These are phyloP conservation scores for Hanseniaspora gamundiae DNA, from an alignment of 1,139 yeast species.

Conservation along the genomic window DNA sequence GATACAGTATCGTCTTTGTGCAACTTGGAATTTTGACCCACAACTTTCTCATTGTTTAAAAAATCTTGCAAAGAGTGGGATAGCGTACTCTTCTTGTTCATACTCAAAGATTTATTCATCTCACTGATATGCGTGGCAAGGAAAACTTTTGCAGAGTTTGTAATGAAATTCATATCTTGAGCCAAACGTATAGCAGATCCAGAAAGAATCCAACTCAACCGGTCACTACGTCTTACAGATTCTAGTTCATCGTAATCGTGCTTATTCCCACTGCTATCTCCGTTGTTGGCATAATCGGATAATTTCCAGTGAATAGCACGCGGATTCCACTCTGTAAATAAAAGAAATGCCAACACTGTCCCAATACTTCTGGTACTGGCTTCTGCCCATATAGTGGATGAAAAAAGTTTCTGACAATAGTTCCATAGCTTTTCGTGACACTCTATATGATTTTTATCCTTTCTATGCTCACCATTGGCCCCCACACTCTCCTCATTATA, in stretches of 20 bases:
- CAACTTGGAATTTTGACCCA: background rate
- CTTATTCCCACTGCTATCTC: constrained; percentile 34
- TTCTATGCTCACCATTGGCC: constrained; percentile 7
- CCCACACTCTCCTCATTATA: constrained; percentile 18
- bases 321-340: constrained; percentile 95
- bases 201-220: constrained; percentile 90
- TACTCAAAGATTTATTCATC: constrained; percentile 59
- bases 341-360: constrained; percentile 68
- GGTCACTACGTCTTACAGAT: constrained; percentile 74
- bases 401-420: constrained; percentile 67
- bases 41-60: constrained; percentile 1
- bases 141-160: constrained; percentile 59
- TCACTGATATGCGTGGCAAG: constrained; percentile 81
- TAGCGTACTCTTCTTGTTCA: constrained; percentile 32
- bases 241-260: constrained; percentile 48
- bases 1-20: background rate
- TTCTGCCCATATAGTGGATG: constrained; percentile 91
- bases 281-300: constrained; percentile 69
- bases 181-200: constrained; percentile 82
- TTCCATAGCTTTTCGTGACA: constrained; percentile 76
- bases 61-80: constrained; percentile 2
- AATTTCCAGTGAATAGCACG: constrained; percentile 85
- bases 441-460: constrained; percentile 34
- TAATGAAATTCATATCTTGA: constrained; percentile 76
- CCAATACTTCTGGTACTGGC: constrained; percentile 82